Percentiles rank a stretch among this genome's conserved stretches.
These are phyloP conservation scores for Theobroma grandiflorum DNA, from an alignment of 441 rosid genomes.

Conservation along the genomic window DNA sequence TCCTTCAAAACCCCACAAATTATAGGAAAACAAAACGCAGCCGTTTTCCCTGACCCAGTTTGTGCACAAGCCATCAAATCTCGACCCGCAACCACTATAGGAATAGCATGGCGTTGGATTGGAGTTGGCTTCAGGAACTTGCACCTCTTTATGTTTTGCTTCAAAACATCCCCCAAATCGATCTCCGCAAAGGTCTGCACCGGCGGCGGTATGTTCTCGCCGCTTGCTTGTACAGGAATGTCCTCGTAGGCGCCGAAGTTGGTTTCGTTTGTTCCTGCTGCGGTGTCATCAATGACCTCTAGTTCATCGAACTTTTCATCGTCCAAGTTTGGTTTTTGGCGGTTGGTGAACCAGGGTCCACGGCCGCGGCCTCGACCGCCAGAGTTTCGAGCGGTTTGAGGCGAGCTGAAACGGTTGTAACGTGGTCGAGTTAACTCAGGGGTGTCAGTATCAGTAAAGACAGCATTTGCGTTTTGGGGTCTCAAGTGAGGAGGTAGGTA, in stretches of 20 bases:
- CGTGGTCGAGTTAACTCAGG: slow-evolving; percentile 8
- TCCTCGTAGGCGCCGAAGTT: slow-evolving; percentile 94
- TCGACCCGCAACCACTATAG: slow-evolving; percentile 75
- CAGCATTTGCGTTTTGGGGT: background rate
- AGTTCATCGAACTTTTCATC: slow-evolving; percentile 43
- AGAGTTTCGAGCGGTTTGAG: slow-evolving; percentile 14
- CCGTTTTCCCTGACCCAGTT: slow-evolving; percentile 97
- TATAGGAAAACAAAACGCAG: slow-evolving; percentile 94
- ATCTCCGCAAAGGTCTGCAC: slow-evolving; percentile 84
- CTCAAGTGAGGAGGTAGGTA: slow-evolving; percentile 46
- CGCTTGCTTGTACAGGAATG: slow-evolving; percentile 91
- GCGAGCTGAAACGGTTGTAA: slow-evolving; percentile 18
- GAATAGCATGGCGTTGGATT: slow-evolving; percentile 90
- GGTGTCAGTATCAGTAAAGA: background rate
- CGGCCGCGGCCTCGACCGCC: slow-evolving; percentile 17
- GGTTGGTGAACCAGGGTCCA: slow-evolving; percentile 26
- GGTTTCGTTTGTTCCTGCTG: background rate
- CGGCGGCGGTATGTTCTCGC: slow-evolving; percentile 83
- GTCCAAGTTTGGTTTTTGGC: background rate
- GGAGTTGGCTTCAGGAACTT: slow-evolving; percentile 97
- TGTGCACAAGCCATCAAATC: slow-evolving; percentile 99
- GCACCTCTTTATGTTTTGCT: slow-evolving; percentile 80
- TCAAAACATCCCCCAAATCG: slow-evolving; percentile 84
- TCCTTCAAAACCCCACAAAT: slow-evolving; percentile 81
- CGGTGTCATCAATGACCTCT: slow-evolving; percentile 14